Base-by-base conservation (phyloP, 192 early-diverging fungal genomes). In the Coemansia sp. region DNA sequence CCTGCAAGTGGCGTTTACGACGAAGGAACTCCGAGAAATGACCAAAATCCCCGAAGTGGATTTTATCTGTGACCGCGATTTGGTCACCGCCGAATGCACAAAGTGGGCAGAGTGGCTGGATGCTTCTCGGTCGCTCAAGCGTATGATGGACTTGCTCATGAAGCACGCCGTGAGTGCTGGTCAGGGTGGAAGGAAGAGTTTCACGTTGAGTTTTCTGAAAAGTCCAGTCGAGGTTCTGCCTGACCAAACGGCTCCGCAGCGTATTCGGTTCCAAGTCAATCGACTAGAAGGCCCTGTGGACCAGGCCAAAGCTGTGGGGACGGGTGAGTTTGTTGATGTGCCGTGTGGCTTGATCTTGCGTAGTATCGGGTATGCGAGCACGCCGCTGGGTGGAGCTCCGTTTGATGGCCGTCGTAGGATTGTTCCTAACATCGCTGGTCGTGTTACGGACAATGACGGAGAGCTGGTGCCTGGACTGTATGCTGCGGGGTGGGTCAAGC, bases 1-100 rank as follows among this genome's bases (percentile, higher is more conserved):
- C 0, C 66, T 94, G 15, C 94, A 99, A 82, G 93, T 93, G 32
- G 84, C 94, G 15, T 97, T 99, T 76, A 99, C 97, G 0, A 86
- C 95, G 15, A 99, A 99, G 74, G 97, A 99, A 62, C 83, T 99
- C 17, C 90, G 97, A 12, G 97, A 99, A 70, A 94, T 97, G 91
- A 85, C 94, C 46, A 78, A 87, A 15, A 65, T 98, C 31, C 90
- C 92, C 2, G 74, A 74, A 31, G 84, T 89, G 11, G 64, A 64
- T 14, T 90, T 95, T 37, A 51, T 82, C 44, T 85, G 88, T 61
- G 93, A 98, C 69, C n/a, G 62, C 6, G 72, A 67, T 5, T 71
- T 91, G 15, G 44, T 98, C 2, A 63, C 76, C 12, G 32, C 59
- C 11, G 87, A 92, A 51, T 75, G 93, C 29, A 19, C 45, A 74